Evolutionary conservation across 306 rosid species (phyloP), one percentile per base, ranked within the genome.

Genomic region (peach (Prunus persica)): DNA sequence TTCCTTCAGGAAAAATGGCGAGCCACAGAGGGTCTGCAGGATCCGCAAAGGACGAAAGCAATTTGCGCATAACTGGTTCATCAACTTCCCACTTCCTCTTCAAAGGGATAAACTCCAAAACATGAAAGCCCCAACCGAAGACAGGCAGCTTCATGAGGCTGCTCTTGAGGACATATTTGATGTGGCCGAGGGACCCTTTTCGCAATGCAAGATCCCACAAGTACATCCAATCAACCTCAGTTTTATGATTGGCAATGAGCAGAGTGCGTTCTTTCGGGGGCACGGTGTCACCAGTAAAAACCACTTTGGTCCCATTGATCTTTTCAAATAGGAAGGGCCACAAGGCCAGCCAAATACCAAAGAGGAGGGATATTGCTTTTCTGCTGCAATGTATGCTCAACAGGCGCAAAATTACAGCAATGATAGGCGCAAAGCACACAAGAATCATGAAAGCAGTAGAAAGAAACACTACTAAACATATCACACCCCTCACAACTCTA

Each of bases 211-310:
- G 91, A 80, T 91, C 82, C 99, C 99, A 96, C 87, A 96, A 88
- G 87, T 91, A 96, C 99, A 96, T 96, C 99, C 99, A 96, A 81
- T 96, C 99, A 63, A 96, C 99, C 84, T 96, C 99, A 25, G 97
- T 96, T 84, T 92, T 87, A 83, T 96, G 99, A 74, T 96, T 96
- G 19, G 99, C 86, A 79, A 96, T 84, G 3, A 96, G 87, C 76
- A 96, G 69, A 81, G 85, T 93, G 41, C 98, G 98, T 81, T 96
- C 99, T 75, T 81, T 83, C 25, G 62, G 76, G 1, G 99, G 99
- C 74, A 96, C 71, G 52, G 55, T 71, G 64, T 92, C 98, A 28
- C 99, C 99, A 27, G 87, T 88, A 76, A 96, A 96, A 25, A 92
- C 79, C 52, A 92, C 91, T 85, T 84, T 88, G 27, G 99, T 96